Base-by-base conservation (phyloP, 2,329 filamentous ascomycete genomes). In the Didymella pinodella region DNA sequence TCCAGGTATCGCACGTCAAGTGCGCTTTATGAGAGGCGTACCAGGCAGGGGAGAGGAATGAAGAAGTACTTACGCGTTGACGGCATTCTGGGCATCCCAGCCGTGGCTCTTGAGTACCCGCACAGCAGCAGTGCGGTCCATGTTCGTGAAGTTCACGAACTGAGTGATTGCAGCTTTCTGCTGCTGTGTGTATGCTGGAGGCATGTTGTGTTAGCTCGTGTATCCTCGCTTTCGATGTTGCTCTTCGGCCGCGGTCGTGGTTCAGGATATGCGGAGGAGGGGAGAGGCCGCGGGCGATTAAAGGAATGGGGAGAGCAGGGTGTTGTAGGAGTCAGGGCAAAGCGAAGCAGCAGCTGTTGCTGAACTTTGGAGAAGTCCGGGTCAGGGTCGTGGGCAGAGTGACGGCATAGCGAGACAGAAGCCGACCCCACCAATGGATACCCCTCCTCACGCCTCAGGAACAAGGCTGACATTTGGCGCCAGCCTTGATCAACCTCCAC, bases 141-240 rank as follows among this genome's bases (percentile, higher is more conserved):
- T 63, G 48, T 77, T 71, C 4, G 81, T 82, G 63, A 83, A 77
- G 57, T 63, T 75, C 57, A 73, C 71, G 65, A 83, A 82, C 66
- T 81, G 77, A 62, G 61, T 59, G 45, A 83, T 80, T 14, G 80
- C 78, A 54, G 65, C 66, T 70, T 82, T 83, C 70, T 84, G 81
- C 69, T 76, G 69, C 7, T 77, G 44, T 7, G 75, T 81, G 68
- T 81, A 80, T 38, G 76, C 78, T 77, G 80, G 68, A 66, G 81
- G 79, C 81, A 83, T 82, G 8, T 65, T 78, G 64, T 48, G 48
- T 72, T 54, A 72, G 71, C 48, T 38, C 45, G 40, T 45, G 18
- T 51, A 28, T 48, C 34, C 46, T 54, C 28, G 45, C 49, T 53
- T 58, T 7, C 3, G 26, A 25, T 54, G 40, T 45, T 18, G 22